Evolutionary conservation across 2,329 filamentous ascomycete species (phyloP), one percentile per base, ranked within the genome.

Genomic region (Lithohypha guttulata): DNA sequence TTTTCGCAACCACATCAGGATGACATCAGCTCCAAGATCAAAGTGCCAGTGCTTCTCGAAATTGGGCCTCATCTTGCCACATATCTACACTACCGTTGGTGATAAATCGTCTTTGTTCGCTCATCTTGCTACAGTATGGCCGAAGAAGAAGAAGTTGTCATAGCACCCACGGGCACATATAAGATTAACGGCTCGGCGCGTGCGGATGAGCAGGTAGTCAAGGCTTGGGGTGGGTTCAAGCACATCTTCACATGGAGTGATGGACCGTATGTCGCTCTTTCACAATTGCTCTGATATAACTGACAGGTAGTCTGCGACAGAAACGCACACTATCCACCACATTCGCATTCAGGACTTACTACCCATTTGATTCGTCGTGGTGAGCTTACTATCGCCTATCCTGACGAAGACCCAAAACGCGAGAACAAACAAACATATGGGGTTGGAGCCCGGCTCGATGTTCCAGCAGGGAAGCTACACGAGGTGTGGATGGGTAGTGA

Each of bases 181-280:
- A 37, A 37, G 15, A 37, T 37, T 26, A 20, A 28, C 13, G 6
- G 26, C 19, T 30, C 35, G 17, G 35, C 27, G 11, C 35, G 35
- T 39, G 65, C 75, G 22, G 69, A 71, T 39, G 73, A 77, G 53
- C 53, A 55, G 25, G 57, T 71, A 43, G 74, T 79, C 6, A 60
- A 62, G 25, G 63, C 64, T 6, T 77, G 73, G 73, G n/a, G n/a
- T n/a, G 75, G 75, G 1, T 79, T 77, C 54, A 46, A 48, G 7
- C 66, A 71, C 48, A 70, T 77, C 49, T 78, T 77, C 49, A 77
- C 73, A 3, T 78, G 73, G 73, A 67, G 65, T 2, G 74, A 78
- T 54, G 58, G 66, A 34, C 68, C 70, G 71, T 75, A 62, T 47
- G 62, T 54, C 42, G 37, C 3, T 23, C 35, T 29, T 38, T 26